phyloP scores from a whole-genome alignment of 768 basidiomycete species.

The Tylopilus intermedius region DNA sequence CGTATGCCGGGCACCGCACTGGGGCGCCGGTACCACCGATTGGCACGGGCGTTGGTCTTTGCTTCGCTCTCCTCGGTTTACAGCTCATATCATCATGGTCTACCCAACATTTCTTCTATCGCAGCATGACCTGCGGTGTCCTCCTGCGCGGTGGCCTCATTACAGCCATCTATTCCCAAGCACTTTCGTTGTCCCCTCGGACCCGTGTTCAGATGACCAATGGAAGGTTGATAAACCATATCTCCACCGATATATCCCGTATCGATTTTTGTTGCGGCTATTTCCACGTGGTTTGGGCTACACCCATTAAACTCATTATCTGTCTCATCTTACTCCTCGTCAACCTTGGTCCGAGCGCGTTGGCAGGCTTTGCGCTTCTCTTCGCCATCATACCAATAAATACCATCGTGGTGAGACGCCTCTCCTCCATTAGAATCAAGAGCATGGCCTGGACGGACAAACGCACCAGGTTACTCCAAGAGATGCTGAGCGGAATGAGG shows the following conservation, averaged over 20 bases:
- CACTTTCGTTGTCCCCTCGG: slow-evolving; percentile 70
- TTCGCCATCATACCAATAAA: slow-evolving; percentile 71
- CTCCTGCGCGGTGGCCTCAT: slow-evolving; percentile 81
- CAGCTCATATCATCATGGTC: slow-evolving; percentile 64
- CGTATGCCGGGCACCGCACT: slow-evolving; percentile 46
- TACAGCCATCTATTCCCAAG: slow-evolving; percentile 77
- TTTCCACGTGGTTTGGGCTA: slow-evolving; percentile 78
- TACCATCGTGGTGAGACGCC: slow-evolving; percentile 62
- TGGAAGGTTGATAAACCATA: slow-evolving; percentile 89
- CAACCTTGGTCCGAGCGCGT: slow-evolving; percentile 60
- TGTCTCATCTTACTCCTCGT: slow-evolving; percentile 70
- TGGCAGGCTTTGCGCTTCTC: slow-evolving; percentile 59
- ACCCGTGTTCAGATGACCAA: slow-evolving; percentile 78
- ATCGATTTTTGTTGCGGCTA: slow-evolving; percentile 84
- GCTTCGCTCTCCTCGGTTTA: slow-evolving; percentile 63
- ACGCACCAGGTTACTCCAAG: slow-evolving; percentile 83
- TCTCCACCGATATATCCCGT: slow-evolving; percentile 86
- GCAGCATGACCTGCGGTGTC: slow-evolving; percentile 68
- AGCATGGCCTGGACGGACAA: slow-evolving; percentile 90
- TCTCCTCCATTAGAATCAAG: slow-evolving; percentile 56
- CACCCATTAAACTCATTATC: slow-evolving; percentile 71
- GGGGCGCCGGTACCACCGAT: slow-evolving; percentile 38
- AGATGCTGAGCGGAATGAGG: slow-evolving; percentile 84
- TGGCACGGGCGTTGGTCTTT: slow-evolving; percentile 67
- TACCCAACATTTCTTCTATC: slow-evolving; percentile 82